phyloP scores from a whole-genome alignment of 495 filamentous ascomycete genomes.

The Chaetomidium leptoderma region DNA sequence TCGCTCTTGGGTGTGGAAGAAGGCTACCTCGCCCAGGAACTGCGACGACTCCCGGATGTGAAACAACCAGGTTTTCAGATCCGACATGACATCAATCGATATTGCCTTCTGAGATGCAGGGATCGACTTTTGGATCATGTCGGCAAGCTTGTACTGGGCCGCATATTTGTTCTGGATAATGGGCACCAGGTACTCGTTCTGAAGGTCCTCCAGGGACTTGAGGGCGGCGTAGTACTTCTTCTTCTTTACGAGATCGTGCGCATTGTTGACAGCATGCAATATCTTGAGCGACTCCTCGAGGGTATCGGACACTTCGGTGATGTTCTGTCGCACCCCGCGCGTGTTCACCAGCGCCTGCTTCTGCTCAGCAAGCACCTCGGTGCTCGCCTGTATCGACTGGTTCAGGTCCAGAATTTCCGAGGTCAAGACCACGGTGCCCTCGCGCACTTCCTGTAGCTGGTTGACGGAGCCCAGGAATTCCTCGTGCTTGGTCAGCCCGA shows the following conservation, averaged over 20 bases:
- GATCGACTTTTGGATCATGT: constrained; percentile 91
- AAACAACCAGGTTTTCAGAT: constrained; percentile 97
- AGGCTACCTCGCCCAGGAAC: constrained; percentile 92
- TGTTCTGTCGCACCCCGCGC: constrained; percentile 86
- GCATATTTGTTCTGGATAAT: constrained; percentile 68
- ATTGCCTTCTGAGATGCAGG: constrained; percentile 89
- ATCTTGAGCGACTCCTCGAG: constrained; percentile 90
- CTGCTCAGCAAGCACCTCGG: constrained; percentile 88
- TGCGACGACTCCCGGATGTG: constrained; percentile 93
- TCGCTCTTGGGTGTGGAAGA: constrained; percentile 90
- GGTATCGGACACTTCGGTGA: constrained; percentile 85
- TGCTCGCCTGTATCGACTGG: constrained; percentile 91
- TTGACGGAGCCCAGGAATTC: constrained; percentile 93
- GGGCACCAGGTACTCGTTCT: constrained; percentile 79
- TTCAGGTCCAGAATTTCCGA: constrained; percentile 90
- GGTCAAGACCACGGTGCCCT: constrained; percentile 81
- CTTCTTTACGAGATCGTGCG: constrained; percentile 80
- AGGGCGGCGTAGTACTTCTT: constrained; percentile 95
- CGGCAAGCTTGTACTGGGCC: constrained; percentile 90
- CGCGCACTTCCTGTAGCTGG: constrained; percentile 81
- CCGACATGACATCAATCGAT: constrained; percentile 92
- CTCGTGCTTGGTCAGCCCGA: constrained; percentile 93
- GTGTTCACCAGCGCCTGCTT: constrained; percentile 93
- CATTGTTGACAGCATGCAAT: constrained; percentile 85
- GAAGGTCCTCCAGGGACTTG: constrained; percentile 88